Evolutionary conservation across 2,329 filamentous ascomycete species (phyloP).

Genomic region (Paecilomyces formosus): DNA sequence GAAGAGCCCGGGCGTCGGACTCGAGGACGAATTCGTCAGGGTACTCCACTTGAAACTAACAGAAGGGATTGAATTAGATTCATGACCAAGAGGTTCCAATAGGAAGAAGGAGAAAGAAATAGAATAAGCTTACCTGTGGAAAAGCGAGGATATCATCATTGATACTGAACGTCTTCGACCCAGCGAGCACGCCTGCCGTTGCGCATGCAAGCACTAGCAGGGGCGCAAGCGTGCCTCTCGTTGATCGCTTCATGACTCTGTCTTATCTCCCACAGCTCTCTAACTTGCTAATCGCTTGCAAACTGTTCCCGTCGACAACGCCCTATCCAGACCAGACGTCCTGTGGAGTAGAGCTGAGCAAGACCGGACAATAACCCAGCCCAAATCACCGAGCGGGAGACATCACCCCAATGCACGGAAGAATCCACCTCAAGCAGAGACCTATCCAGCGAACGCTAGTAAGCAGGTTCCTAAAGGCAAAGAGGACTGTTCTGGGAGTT

Average conservation of each 20-base stretch:
- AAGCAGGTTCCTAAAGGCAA: not conserved
- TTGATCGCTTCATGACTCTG: conserved; percentile 16
- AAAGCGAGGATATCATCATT: conserved; percentile 81
- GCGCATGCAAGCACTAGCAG: conserved; percentile 25
- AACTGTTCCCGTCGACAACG: not conserved
- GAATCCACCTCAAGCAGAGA: not conserved
- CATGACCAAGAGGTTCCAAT: not conserved
- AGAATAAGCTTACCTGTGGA: conserved; percentile 59
- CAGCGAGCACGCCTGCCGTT: conserved; percentile 37
- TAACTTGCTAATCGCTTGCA: conserved; percentile 2
- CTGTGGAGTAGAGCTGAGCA: not conserved
- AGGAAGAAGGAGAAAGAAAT: not conserved
- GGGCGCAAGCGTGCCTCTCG: conserved; percentile 13
- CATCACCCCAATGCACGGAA: not conserved
- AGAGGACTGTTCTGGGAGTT: conserved; percentile 4
- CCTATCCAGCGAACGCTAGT: not conserved
- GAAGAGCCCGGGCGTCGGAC: conserved; percentile 57
- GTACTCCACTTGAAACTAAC: conserved; percentile 75
- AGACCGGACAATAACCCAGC: not conserved
- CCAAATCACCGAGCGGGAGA: not conserved
- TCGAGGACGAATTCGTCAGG: conserved; percentile 65
- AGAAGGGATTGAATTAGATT: conserved; percentile 3
- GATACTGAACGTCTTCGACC: conserved; percentile 65
- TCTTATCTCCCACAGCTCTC: not conserved
- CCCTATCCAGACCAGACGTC: not conserved